Conservation (phyloP, 108 stramenopile species). For the Pinguiococcus pyrenoidosus region DNA sequence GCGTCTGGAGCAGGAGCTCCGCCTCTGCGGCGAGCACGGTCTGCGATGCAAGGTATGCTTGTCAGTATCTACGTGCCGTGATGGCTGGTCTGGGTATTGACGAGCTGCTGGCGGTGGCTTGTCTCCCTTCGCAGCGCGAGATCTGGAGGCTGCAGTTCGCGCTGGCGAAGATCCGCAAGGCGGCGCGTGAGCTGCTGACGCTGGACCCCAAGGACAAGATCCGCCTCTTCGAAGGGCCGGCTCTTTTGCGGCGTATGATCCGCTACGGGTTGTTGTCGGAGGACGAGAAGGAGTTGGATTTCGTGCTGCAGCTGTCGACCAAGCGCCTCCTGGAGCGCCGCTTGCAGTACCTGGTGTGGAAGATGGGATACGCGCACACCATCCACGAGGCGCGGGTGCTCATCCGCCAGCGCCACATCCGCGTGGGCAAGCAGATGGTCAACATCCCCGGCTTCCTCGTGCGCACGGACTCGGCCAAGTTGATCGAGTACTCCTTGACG, state of each 20-base stretch:
- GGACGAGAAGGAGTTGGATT: conserved; percentile 89
- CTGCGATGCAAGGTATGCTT: conserved; percentile 99
- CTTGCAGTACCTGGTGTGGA: conserved; percentile 73
- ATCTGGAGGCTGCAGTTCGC: conserved; percentile 99
- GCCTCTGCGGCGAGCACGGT: conserved; percentile 97
- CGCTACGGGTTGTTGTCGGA: conserved; percentile 92
- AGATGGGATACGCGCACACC: conserved; percentile 6
- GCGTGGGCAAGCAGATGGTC: conserved; percentile 91
- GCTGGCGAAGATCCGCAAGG: conserved; percentile 97
- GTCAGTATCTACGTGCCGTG: too few species aligned
- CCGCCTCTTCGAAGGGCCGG: conserved; percentile 96
- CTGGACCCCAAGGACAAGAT: conserved; percentile 90
- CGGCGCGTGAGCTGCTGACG: conserved; percentile 87
- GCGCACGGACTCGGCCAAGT: conserved; percentile 86
- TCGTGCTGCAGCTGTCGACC: conserved; percentile 92
- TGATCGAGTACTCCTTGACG: conserved; percentile 92
- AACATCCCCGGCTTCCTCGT: conserved; percentile 97
- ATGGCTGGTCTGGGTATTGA: too few species aligned
- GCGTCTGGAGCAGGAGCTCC: conserved; percentile 89
- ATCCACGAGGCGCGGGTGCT: conserved; percentile 98
- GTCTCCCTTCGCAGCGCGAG: too few species aligned
- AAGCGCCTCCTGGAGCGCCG: conserved; percentile 95
- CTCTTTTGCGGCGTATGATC: conserved; percentile 88
- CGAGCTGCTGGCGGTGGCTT: too few species aligned
- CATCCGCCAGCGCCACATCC: conserved; percentile 98